These are phyloP conservation scores for Parafenestella ontariensis DNA, from an alignment of 2,329 filamentous ascomycete species.

Conservation along the genomic window DNA sequence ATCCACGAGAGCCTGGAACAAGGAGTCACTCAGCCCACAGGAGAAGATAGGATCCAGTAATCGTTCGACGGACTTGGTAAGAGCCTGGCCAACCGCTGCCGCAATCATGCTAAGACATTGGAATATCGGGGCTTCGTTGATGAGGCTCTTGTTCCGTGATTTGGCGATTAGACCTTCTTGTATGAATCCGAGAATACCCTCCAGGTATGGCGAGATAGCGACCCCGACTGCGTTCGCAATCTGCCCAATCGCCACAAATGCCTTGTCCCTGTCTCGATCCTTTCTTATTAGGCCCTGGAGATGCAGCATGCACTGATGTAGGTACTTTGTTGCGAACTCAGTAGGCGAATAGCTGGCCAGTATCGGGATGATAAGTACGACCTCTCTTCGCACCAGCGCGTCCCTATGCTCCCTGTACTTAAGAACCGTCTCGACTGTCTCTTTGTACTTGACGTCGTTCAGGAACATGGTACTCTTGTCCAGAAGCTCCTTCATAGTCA, in stretches of 20 bases:
- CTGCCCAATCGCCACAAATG: constrained; percentile 94
- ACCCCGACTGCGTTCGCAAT: constrained; percentile 96
- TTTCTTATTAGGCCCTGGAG: constrained; percentile 92
- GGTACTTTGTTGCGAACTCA: constrained; percentile 84
- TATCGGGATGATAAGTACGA: constrained; percentile 89
- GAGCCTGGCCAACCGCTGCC: constrained; percentile 90
- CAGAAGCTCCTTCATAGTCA: constrained; percentile 91
- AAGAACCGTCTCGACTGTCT: constrained; percentile 90
- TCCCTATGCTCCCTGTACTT: constrained; percentile 94
- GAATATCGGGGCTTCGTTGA: constrained; percentile 80
- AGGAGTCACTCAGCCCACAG: constrained; percentile 89
- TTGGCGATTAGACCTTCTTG: constrained; percentile 86
- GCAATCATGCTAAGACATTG: constrained; percentile 97
- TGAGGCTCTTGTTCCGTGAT: constrained; percentile 65
- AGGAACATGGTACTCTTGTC: constrained; percentile 99
- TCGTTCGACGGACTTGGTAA: constrained; percentile 98
- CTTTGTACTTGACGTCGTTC: constrained; percentile 85
- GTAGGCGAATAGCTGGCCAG: constrained; percentile 90
- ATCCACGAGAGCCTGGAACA: constrained; percentile 94
- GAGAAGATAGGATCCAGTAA: constrained; percentile 95
- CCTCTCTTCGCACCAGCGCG: constrained; percentile 82
- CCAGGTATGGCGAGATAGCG: constrained; percentile 91
- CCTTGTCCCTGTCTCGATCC: constrained; percentile 87
- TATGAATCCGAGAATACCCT: constrained; percentile 92
- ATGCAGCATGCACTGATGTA: constrained; percentile 97